Conservation (phyloP, 75 land plant species). For the Larix kaempferi region DNA sequence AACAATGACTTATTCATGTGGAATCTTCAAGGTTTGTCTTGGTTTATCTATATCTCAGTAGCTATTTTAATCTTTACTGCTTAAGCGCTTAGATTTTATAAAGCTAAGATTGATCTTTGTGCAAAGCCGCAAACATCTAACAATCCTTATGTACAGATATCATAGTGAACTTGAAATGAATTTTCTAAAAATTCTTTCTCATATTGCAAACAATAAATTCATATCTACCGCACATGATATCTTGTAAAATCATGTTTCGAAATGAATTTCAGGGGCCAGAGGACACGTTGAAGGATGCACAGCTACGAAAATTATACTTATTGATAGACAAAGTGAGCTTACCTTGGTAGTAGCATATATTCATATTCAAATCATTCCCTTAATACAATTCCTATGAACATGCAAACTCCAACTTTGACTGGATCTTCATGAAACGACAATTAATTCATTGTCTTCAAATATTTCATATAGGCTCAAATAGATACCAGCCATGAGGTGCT, state of each 20-base stretch:
- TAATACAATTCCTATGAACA: not conserved
- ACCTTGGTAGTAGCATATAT: not conserved
- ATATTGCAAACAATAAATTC: not conserved
- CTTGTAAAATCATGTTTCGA: not conserved
- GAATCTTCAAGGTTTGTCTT: constrained; percentile 76
- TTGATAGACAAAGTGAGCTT: constrained; percentile 72
- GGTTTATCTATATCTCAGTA: not conserved
- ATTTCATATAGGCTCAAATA: constrained; percentile 57
- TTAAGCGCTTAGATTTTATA: not conserved
- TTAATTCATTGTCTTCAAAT: not conserved
- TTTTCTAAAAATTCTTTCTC: not conserved
- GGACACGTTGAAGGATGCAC: constrained; percentile 76
- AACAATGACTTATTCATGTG: constrained; percentile 97
- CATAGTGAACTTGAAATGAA: not conserved
- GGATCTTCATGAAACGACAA: not conserved
- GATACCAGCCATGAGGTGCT: constrained; percentile 68
- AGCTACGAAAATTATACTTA: constrained; percentile 69
- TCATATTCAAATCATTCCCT: constrained; percentile 1
- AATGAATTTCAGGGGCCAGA: constrained; percentile 47
- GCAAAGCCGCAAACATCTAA: not conserved
- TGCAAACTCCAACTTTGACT: not conserved
- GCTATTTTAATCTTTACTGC: not conserved
- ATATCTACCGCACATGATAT: too few species aligned
- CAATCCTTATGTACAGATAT: not conserved
- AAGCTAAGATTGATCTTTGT: not conserved